Evolutionary conservation across 108 stramenopile species (phyloP).

Genomic region (Mediolabrus comicus): DNA sequence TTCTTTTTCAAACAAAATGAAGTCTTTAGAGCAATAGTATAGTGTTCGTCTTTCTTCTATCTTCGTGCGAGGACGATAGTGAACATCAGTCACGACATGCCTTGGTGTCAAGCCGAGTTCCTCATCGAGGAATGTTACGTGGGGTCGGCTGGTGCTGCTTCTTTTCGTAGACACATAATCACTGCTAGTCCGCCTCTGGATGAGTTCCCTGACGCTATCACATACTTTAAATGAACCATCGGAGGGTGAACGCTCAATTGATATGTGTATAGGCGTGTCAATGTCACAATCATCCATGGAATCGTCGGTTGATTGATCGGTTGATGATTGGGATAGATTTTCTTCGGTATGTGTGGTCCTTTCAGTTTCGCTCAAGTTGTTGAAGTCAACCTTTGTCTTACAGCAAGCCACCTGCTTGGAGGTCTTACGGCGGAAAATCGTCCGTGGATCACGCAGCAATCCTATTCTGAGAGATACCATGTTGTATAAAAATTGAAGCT

Average conservation of each 20-base stretch:
- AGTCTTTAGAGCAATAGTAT: not conserved
- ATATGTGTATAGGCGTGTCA: not conserved
- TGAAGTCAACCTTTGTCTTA: not conserved
- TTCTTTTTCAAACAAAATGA: not conserved
- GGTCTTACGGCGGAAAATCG: not conserved
- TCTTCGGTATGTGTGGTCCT: too few species aligned
- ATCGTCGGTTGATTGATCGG: not conserved
- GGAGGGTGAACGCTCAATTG: not conserved
- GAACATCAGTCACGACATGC: not conserved
- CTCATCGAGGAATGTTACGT: not conserved
- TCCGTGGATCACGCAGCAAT: not conserved
- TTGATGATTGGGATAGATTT: not conserved
- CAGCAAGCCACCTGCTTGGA: not conserved
- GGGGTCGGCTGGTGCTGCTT: not conserved
- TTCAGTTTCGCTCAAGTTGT: not conserved
- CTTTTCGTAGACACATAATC: not conserved
- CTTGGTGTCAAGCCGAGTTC: not conserved
- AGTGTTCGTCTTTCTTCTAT: not conserved
- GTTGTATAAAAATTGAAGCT: too few species aligned
- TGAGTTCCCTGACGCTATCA: not conserved
- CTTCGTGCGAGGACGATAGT: not conserved
- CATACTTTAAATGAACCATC: not conserved
- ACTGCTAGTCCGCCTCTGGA: not conserved
- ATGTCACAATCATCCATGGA: not conserved
- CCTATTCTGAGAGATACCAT: not conserved